These are phyloP conservation scores for Epichloe scottii DNA, from an alignment of 2,329 filamentous ascomycete genomes.

Conservation along the genomic window DNA sequence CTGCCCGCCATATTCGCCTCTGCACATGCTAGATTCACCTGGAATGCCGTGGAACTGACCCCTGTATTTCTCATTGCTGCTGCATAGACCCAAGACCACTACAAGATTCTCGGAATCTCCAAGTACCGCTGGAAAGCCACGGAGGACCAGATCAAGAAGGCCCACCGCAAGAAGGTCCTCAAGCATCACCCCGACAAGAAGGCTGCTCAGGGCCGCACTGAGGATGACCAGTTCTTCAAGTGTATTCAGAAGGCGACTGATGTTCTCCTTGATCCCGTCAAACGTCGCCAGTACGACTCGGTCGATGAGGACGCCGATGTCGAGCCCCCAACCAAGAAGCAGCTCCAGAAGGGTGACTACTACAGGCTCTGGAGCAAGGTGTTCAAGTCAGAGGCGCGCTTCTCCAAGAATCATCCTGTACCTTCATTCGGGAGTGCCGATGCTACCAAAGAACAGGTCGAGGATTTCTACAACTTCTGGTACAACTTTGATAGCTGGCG, in stretches of 20 bases:
- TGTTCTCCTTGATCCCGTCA: constrained; percentile 79
- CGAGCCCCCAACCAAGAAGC: constrained; percentile 86
- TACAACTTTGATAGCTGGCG: constrained; percentile 99
- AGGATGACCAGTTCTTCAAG: constrained; percentile 99
- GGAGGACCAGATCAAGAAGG: constrained; percentile 97
- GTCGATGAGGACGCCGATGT: constrained; percentile 91
- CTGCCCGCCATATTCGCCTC: background rate
- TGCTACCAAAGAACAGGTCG: constrained; percentile 77
- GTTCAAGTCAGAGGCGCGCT: constrained; percentile 85
- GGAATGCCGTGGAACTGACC: background rate
- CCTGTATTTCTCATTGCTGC: background rate
- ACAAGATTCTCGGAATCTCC: constrained; percentile 84
- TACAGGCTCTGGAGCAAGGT: constrained; percentile 90
- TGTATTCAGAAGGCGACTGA: constrained; percentile 98
- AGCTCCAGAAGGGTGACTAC: constrained; percentile 73
- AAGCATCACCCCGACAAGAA: constrained; percentile 99
- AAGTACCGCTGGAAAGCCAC: constrained; percentile 89
- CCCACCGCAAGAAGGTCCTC: constrained; percentile 98
- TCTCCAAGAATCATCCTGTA: constrained; percentile 84
- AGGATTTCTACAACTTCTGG: constrained; percentile 98
- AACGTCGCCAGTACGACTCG: constrained; percentile 90
- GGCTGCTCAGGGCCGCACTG: constrained; percentile 72
- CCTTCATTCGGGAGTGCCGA: constrained; percentile 77
- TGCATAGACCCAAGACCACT: constrained; percentile 79
- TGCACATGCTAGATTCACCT: too few species aligned